Percentiles rank a stretch among this genome's conserved stretches.
These are phyloP conservation scores for Excoecaria cochinchinensis DNA, from an alignment of 345 rosid genomes.

Conservation along the genomic window DNA sequence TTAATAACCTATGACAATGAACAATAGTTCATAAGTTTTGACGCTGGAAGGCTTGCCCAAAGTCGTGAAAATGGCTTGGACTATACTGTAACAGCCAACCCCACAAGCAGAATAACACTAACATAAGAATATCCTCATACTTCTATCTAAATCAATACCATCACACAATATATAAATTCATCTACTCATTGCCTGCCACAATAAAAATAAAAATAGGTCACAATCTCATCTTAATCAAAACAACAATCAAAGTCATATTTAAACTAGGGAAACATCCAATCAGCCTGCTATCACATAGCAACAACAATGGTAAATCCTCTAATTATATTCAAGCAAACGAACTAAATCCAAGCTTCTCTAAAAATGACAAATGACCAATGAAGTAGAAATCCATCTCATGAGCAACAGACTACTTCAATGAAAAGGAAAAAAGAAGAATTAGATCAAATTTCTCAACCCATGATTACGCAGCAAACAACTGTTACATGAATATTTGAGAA, in stretches of 20 bases:
- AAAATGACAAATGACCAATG: not conserved
- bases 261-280: not conserved
- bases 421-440: not conserved
- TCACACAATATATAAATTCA: not conserved
- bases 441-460: not conserved
- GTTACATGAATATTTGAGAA: not conserved
- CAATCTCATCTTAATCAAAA: not conserved
- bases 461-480: not conserved
- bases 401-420: not conserved
- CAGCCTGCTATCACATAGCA: conserved; percentile 1
- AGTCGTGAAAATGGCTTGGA: not conserved
- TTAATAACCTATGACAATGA: not conserved
- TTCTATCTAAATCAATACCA: conserved; percentile 4
- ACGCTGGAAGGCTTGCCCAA: not conserved
- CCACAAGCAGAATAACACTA: not conserved
- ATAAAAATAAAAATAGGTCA: not conserved
- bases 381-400: not conserved
- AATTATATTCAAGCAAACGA: not conserved
- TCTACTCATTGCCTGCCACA: not conserved
- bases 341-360: not conserved
- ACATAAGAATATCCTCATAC: not conserved
- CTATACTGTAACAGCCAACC: not conserved
- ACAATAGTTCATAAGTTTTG: not conserved
- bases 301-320: not conserved
- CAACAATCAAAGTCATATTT: not conserved